These are phyloP conservation scores for Raffaelea deltoideospora DNA, from an alignment of 2,329 filamentous ascomycete genomes.

Conservation along the genomic window DNA sequence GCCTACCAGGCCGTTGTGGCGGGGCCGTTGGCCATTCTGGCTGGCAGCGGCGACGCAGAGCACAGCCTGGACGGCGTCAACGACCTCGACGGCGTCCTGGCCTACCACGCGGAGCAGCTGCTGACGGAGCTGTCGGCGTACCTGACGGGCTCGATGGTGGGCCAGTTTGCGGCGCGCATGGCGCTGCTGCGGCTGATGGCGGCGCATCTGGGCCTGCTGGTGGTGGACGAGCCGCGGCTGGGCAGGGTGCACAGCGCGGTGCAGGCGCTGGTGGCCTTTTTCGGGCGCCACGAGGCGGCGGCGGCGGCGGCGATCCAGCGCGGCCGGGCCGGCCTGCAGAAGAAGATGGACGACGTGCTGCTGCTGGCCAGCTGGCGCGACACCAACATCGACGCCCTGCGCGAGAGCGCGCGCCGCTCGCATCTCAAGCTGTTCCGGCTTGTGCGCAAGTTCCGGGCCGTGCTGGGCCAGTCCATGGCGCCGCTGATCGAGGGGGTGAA, in stretches of 20 bases:
- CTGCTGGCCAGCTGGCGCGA: constrained; percentile 96
- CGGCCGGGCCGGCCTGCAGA: constrained; percentile 66
- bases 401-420: constrained; percentile 78
- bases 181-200: constrained; percentile 50
- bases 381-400: constrained; percentile 78
- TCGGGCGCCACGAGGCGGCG: constrained; percentile 51
- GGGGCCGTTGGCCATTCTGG: constrained; percentile 49
- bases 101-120: constrained; percentile 49
- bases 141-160: constrained; percentile 62
- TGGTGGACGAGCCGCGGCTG: constrained; percentile 42
- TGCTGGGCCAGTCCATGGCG: constrained; percentile 64
- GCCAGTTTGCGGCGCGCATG: constrained; percentile 64
- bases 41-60: constrained; percentile 22
- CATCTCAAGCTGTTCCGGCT: constrained; percentile 86
- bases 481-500: constrained; percentile 43
- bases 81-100: constrained; percentile 21
- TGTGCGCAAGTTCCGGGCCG: constrained; percentile 72
- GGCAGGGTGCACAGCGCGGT: constrained; percentile 47
- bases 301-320: constrained; percentile 50
- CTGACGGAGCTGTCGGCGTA: constrained; percentile 67
- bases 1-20: constrained; percentile 82
- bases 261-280: constrained; percentile 63
- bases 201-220: constrained; percentile 49
- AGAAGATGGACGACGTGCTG: constrained; percentile 83
- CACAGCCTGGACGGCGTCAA: constrained; percentile 25